phyloP scores from a whole-genome alignment of 2,329 filamentous ascomycete genomes.

The Phaeosphaeriaceae sp. region DNA sequence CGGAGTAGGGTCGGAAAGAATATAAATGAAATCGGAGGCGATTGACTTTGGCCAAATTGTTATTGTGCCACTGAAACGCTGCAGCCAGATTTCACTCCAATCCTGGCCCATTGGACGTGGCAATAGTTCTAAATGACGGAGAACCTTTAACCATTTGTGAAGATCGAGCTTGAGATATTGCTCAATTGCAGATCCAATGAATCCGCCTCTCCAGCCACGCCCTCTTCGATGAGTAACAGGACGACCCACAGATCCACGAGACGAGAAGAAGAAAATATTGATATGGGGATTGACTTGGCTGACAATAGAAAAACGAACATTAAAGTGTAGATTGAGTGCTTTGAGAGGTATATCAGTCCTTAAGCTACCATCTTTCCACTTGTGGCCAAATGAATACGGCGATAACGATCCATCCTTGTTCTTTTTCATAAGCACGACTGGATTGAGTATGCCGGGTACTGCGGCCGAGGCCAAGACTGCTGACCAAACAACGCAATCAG shows the following conservation, averaged over 20 bases:
- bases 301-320: conserved; percentile 96
- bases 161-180: conserved; percentile 96
- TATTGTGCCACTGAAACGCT: conserved; percentile 91
- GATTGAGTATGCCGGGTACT: conserved; percentile 94
- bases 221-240: conserved; percentile 94
- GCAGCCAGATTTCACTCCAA: conserved; percentile 96
- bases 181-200: conserved; percentile 88
- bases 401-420: conserved; percentile 75
- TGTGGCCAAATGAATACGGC: conserved; percentile 96
- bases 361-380: conserved; percentile 97
- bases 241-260: conserved; percentile 85
- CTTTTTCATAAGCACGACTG: conserved; percentile 91
- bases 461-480: conserved; percentile 93
- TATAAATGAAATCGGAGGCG: conserved; percentile 80
- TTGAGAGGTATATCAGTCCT: conserved; percentile 95
- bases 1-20: conserved; percentile 81
- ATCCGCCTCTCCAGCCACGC: conserved; percentile 94
- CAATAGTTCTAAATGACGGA: conserved; percentile 88
- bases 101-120: conserved; percentile 91
- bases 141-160: conserved; percentile 96
- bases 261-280: conserved; percentile 98
- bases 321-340: conserved; percentile 94
- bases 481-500: conserved; percentile 98
- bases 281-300: conserved; percentile 93
- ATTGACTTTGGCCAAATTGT: conserved; percentile 93